Conservation (phyloP, 148 eudicot species). For the Mesembryanthemum crystallinum region DNA sequence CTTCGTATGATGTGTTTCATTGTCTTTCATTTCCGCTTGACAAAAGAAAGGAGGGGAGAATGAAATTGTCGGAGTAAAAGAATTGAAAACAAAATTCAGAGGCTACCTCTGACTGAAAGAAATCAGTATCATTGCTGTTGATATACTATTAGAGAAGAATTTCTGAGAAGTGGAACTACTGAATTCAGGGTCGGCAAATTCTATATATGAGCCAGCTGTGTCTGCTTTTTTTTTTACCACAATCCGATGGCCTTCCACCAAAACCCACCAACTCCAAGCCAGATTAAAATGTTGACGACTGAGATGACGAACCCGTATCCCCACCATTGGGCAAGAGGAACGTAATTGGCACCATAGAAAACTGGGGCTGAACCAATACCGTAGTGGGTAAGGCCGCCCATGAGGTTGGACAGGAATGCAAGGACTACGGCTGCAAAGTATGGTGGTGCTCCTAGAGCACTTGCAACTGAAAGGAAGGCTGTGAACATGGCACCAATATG, state of each 20-base stretch:
- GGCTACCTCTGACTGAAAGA: slow-evolving; percentile 30
- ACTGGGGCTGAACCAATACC: slow-evolving; percentile 98
- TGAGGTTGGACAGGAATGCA: slow-evolving; percentile 82
- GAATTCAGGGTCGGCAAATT: slow-evolving; percentile 30
- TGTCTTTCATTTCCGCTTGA: slow-evolving; percentile 12
- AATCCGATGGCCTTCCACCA: slow-evolving; percentile 97
- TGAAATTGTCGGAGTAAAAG: slow-evolving; percentile 3
- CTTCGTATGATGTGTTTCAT: slow-evolving; percentile 9
- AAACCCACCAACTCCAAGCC: slow-evolving; percentile 95
- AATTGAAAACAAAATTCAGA: slow-evolving; percentile 27
- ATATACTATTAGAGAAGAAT: slow-evolving; percentile 3
- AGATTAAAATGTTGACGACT: slow-evolving; percentile 74
- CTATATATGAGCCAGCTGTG: slow-evolving; percentile 7
- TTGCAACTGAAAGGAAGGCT: slow-evolving; percentile 88
- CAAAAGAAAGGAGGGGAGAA: not conserved
- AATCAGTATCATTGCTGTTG: slow-evolving; percentile 3
- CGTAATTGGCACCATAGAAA: slow-evolving; percentile 91
- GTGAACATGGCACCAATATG: slow-evolving; percentile 99
- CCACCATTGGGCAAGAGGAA: slow-evolving; percentile 95
- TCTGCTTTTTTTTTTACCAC: slow-evolving; percentile 43
- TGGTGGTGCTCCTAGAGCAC: slow-evolving; percentile 89
- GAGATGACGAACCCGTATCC: slow-evolving; percentile 87
- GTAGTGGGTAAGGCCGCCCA: slow-evolving; percentile 97
- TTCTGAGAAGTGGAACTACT: slow-evolving; percentile 18
- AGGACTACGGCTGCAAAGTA: slow-evolving; percentile 86